phyloP scores from a whole-genome alignment of 257 asterid species.

The Euphrasia confusa region DNA sequence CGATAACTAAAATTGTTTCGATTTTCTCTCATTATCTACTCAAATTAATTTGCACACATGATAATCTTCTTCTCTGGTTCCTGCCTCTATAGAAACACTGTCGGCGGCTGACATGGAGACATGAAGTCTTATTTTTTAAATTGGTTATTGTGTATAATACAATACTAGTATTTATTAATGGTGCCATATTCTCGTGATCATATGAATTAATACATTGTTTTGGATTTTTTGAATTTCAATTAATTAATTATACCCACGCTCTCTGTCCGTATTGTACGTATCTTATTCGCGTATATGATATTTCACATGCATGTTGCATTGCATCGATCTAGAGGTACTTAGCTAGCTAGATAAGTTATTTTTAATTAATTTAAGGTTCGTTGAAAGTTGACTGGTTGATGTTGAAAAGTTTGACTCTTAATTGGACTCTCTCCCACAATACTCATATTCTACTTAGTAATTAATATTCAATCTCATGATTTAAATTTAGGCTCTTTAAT shows the following conservation, averaged over 20 bases:
- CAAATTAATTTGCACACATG: no score
- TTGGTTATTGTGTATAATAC: neutral
- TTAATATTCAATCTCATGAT: no score
- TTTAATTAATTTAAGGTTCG: no score
- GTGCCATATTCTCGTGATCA: conserved; percentile 72
- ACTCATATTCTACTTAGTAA: no score
- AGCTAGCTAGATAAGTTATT: neutral
- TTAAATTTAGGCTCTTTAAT: no score
- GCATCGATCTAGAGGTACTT: conserved; percentile 51
- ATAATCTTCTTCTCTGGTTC: neutral
- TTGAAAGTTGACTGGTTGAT: neutral
- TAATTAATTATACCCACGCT: no score
- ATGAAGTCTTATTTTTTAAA: no score
- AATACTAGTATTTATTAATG: neutral
- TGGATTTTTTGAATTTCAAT: conserved; percentile 38
- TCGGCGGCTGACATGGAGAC: conserved; percentile 85
- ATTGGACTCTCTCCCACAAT: conserved; percentile 10
- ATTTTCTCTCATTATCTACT: no score
- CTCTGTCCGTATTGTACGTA: neutral
- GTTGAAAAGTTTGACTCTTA: conserved; percentile 27
- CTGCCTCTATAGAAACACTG: conserved; percentile 23
- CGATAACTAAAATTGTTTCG: no score
- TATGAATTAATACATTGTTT: conserved; percentile 23
- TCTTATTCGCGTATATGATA: conserved; percentile 24
- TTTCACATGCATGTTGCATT: conserved; percentile 71